Evolutionary conservation across 148 eudicot genomes (phyloP).

Genomic region (Tetragonia tetragonoides): DNA sequence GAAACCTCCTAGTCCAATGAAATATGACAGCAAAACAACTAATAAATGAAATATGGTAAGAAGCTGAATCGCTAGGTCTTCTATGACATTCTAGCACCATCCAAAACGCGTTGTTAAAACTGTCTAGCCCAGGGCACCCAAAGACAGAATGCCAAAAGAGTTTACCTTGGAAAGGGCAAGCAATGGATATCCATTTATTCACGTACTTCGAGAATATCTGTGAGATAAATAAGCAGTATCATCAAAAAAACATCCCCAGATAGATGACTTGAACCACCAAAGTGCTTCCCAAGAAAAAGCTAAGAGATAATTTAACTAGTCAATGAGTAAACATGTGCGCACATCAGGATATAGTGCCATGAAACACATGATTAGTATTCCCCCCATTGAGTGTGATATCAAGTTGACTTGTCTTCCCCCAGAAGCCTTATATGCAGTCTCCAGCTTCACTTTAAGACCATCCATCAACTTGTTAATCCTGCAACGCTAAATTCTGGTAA

Average conservation of each 20-base stretch:
- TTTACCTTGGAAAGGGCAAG: conserved; percentile 96
- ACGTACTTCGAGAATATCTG: conserved; percentile 85
- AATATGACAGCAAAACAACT: conserved; percentile 1
- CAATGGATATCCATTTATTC: conserved; percentile 88
- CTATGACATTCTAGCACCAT: too few species aligned
- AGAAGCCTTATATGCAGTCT: conserved; percentile 72
- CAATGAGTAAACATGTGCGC: conserved; percentile 29
- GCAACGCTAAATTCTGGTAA: background rate
- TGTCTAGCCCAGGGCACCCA: background rate
- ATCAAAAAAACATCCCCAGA: conserved; percentile 6
- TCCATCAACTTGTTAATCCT: conserved; percentile 76
- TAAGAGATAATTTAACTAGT: conserved; percentile 17
- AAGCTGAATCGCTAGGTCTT: too few species aligned
- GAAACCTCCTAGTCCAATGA: conserved; percentile 2
- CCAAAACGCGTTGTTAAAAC: background rate
- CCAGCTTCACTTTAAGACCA: conserved; percentile 69
- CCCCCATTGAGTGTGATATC: conserved; percentile 99
- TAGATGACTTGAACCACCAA: background rate
- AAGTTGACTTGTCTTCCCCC: conserved; percentile 86
- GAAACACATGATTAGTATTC: conserved; percentile 76
- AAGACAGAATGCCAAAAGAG: conserved; percentile 11
- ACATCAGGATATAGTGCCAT: conserved; percentile 74
- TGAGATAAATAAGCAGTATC: conserved; percentile 15
- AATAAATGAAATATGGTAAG: background rate
- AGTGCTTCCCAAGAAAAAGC: background rate